A percentile compares a stretch with the other conserved stretches of the same genome.
Evolutionary conservation across 768 basidiomycete genomes (phyloP).

Genomic region (Kwoniella newhampshirensis): DNA sequence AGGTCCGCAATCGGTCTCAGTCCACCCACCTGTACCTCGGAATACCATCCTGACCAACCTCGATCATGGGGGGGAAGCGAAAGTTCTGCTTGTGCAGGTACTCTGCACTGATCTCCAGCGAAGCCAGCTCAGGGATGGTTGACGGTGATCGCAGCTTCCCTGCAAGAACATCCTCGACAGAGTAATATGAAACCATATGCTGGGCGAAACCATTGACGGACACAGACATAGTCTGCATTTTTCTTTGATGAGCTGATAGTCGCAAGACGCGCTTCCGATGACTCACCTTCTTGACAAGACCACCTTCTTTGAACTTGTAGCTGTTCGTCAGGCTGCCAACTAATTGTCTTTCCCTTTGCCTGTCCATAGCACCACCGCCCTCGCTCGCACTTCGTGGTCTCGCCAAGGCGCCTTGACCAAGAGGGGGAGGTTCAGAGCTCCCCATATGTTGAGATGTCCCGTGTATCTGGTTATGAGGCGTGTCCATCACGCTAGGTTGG

Average conservation of each 20-base stretch:
- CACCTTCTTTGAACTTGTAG: slow-evolving; percentile 87
- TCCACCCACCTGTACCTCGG: slow-evolving; percentile 64
- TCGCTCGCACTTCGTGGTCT: slow-evolving; percentile 42
- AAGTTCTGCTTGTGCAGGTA: slow-evolving; percentile 90
- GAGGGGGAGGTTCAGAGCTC: slow-evolving; percentile 10
- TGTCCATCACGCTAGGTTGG: slow-evolving; percentile 13
- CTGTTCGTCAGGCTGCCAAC: slow-evolving; percentile 89
- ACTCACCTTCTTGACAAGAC: slow-evolving; percentile 94
- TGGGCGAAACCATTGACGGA: slow-evolving; percentile 80
- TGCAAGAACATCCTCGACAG: slow-evolving; percentile 81
- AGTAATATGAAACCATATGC: slow-evolving; percentile 93
- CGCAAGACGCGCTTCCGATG: neutral
- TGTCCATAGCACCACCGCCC: slow-evolving; percentile 60
- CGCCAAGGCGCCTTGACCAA: slow-evolving; percentile 32
- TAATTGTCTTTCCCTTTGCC: slow-evolving; percentile 73
- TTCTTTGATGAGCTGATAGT: slow-evolving; percentile 5
- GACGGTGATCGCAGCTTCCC: slow-evolving; percentile 87
- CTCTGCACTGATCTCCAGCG: slow-evolving; percentile 79
- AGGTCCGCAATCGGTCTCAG: neutral
- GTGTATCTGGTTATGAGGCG: slow-evolving; percentile 1
- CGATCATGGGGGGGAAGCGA: slow-evolving; percentile 83
- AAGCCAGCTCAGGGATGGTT: slow-evolving; percentile 78
- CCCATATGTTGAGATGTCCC: neutral
- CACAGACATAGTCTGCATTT: slow-evolving; percentile 78
- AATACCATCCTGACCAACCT: slow-evolving; percentile 77